A percentile compares a stretch with the other conserved stretches of the same genome.
These are phyloP conservation scores for Penicillium concentricum DNA, from an alignment of 2,329 filamentous ascomycete genomes.

Conservation along the genomic window DNA sequence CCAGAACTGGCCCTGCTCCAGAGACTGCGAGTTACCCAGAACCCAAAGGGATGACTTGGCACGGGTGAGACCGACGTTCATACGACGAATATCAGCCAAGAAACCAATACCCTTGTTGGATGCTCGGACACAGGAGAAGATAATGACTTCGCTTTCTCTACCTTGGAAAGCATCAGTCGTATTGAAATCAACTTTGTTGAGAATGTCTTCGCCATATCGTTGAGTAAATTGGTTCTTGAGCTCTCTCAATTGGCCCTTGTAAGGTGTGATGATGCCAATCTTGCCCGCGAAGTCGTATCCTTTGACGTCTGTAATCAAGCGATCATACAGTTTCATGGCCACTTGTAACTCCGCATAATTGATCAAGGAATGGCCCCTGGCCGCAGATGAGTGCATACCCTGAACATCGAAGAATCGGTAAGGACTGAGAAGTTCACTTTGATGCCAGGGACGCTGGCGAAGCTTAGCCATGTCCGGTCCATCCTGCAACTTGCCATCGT, in stretches of 20 bases:
- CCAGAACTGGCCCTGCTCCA: slow-evolving; percentile 90
- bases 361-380: slow-evolving; percentile 82
- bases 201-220: slow-evolving; percentile 71
- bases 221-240: slow-evolving; percentile 72
- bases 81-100: slow-evolving; percentile 95
- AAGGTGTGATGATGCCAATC: slow-evolving; percentile 95
- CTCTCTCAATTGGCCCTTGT: slow-evolving; percentile 86
- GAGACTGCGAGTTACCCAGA: slow-evolving; percentile 82
- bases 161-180: slow-evolving; percentile 98
- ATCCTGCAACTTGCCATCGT: slow-evolving; percentile 82
- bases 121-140: slow-evolving; percentile 96
- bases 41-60: slow-evolving; percentile 97
- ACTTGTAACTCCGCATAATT: slow-evolving; percentile 85
- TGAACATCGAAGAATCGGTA: slow-evolving; percentile 97
- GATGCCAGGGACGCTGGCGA: slow-evolving; percentile 81
- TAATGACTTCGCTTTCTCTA: slow-evolving; percentile 94
- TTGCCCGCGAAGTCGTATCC: slow-evolving; percentile 72
- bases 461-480: slow-evolving; percentile 77
- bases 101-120: slow-evolving; percentile 94
- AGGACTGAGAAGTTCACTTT: slow-evolving; percentile 75
- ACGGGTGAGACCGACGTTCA: slow-evolving; percentile 97
- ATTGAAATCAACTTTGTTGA: slow-evolving; percentile 88
- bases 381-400: slow-evolving; percentile 78
- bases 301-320: slow-evolving; percentile 71
- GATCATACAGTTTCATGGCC: slow-evolving; percentile 79